Evolutionary conservation across 139 green algal species (phyloP), one percentile per base, ranked within the genome.

Genomic region (Chlorella sp.): DNA sequence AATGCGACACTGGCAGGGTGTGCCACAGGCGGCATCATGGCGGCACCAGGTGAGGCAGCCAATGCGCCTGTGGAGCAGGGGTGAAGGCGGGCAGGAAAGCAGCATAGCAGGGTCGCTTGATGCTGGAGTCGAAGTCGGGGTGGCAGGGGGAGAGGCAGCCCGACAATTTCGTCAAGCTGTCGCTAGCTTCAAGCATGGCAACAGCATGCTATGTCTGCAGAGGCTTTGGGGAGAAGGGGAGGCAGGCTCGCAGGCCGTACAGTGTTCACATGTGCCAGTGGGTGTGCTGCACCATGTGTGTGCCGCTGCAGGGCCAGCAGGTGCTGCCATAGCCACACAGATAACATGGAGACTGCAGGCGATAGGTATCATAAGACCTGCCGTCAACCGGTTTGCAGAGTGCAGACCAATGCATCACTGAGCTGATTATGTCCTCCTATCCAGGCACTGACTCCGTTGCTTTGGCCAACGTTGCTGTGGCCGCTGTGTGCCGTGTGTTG

Each of bases 1-100:
- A 98, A 98, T 79, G 87, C 81, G 2, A 78, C 91, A 51, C 87
- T 93, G 65, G 94, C 94, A 2, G 94, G 94, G 0, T 98, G 93
- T 72, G 88, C 92, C 27, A 93, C 94, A 5, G 94, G 94, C 0
- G 94, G 81, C 1, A 81, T 89, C 31, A 85, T 98, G 62, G 92
- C 93, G 5, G n/a, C n/a, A n/a, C n/a, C n/a, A n/a, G n/a, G n/a
- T n/a, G n/a, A n/a, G n/a, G n/a, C n/a, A n/a, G n/a, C n/a, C n/a
- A n/a, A n/a, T n/a, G n/a, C n/a, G n/a, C n/a, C n/a, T n/a, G n/a
- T n/a, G n/a, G n/a, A 70, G 76, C 49, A 62, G 71, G 51, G 75
- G 80, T 85, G 60, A 51, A 71, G 62, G 5, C 22, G 27, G 42
- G 35, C 31, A 6, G 24, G 22, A 62, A 29, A 2, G 14, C n/a